Evolutionary conservation across 768 basidiomycete genomes (phyloP), one percentile per base, ranked within the genome.

Genomic region (Gloeophyllum trabeum): DNA sequence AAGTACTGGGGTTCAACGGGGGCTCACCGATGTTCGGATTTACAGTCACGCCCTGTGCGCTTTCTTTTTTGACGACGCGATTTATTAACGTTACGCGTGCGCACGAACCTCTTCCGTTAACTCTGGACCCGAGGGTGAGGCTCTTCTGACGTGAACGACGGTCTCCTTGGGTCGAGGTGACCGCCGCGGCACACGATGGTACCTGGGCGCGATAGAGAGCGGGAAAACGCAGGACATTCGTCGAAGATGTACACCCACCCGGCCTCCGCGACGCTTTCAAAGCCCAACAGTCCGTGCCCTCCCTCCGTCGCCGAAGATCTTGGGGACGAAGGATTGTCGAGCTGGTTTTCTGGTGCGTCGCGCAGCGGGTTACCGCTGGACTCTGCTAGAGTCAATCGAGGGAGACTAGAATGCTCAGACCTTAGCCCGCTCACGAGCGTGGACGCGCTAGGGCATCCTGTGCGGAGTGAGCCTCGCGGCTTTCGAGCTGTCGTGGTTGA

Each of bases 391-490:
- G 39, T 18, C 24, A 4, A 32, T 25, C 48, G 44, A 19, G 30
- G 21, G 24, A 26, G 6, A 43, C 18, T 16, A 46, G 50, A 73
- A 73, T 70, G 57, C 75, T 79, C 77, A 78, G 77, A 79, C 76
- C 75, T 79, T 79, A 65, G 70, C 76, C 77, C 75, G 76, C 74
- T 77, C 73, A 73, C 66, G 57, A 77, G 45, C 45, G 40, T 41
- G 48, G 50, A 59, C 41, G 39, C 4, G 21, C 25, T 22, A 18
- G 45, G 41, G 48, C 52, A 43, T 65, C 65, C 66, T 71, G 50
- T 51, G 73, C 60, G 51, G 61, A 72, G 72, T 76, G 74, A 72
- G 59, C 28, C 10, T 75, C 66, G 73, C 70, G 65, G 73, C 71
- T 64, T 79, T 76, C 46, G 60, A 58, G 48, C 67, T 66, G 61